Evolutionary conservation across 148 eudicot genomes (phyloP).

Genomic region (Rhododendron williamsianum): DNA sequence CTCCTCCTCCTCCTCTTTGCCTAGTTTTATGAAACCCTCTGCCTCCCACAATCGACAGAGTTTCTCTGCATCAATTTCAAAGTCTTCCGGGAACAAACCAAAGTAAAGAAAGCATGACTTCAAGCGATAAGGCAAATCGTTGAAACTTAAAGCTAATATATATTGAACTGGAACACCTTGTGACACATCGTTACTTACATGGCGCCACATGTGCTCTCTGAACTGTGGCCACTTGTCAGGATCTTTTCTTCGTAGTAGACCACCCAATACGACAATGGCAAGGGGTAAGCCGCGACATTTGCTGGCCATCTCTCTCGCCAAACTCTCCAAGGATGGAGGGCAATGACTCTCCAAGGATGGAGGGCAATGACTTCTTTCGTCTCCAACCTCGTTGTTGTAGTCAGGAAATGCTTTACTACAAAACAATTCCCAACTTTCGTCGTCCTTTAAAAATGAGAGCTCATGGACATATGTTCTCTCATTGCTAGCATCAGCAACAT

Average conservation of each 20-base stretch:
- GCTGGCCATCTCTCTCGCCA: constrained; percentile 2
- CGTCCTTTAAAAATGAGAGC: not conserved
- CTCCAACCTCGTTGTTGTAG: not conserved
- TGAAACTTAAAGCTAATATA: not conserved
- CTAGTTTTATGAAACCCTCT: no score
- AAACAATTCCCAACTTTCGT: constrained; percentile 6
- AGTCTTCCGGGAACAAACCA: not conserved
- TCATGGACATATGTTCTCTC: not conserved
- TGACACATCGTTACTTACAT: no score
- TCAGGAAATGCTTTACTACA: not conserved
- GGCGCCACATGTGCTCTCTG: constrained; percentile 3
- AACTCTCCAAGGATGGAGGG: no score
- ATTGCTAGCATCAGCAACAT: not conserved
- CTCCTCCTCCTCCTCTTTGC: no score
- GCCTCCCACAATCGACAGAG: no score
- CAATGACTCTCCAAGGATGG: not conserved
- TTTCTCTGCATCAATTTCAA: no score
- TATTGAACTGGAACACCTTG: no score
- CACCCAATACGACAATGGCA: constrained; percentile 11
- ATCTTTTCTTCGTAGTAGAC: not conserved
- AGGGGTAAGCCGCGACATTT: constrained; percentile 12
- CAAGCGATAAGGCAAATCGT: constrained; percentile 2
- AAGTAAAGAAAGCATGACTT: constrained; percentile 15
- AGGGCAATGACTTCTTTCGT: not conserved
- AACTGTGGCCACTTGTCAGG: constrained; percentile 4